These are phyloP conservation scores for Rutidosis leptorrhynchoides DNA, from an alignment of 129 eudicot species.

Conservation along the genomic window DNA sequence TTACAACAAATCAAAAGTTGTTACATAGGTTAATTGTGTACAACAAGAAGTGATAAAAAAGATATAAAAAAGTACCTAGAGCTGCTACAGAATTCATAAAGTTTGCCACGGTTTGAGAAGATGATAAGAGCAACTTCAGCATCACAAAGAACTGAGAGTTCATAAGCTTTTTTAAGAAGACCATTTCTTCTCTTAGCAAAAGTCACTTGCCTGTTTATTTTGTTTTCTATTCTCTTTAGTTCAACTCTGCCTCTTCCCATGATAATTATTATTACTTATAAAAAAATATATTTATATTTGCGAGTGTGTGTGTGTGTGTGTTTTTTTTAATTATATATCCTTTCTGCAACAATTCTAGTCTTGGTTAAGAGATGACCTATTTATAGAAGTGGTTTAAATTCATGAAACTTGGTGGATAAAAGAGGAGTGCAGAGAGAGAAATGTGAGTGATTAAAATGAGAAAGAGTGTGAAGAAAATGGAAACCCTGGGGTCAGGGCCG, in stretches of 20 bases:
- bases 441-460: slow-evolving; percentile 27
- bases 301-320: too few relatives aligned
- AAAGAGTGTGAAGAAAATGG: slow-evolving; percentile 45
- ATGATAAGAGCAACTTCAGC: slow-evolving; percentile 79
- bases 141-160: slow-evolving; percentile 69
- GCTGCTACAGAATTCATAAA: slow-evolving; percentile 66
- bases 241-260: slow-evolving; percentile 75
- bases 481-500: too few relatives aligned
- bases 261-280: too few relatives aligned
- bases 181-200: slow-evolving; percentile 79
- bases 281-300: slow-evolving; percentile 23
- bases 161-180: slow-evolving; percentile 64
- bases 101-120: slow-evolving; percentile 65
- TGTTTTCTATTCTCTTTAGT: slow-evolving; percentile 70
- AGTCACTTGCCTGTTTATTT: slow-evolving; percentile 60
- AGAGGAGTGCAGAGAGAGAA: slow-evolving; percentile 28
- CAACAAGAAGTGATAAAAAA: too few relatives aligned
- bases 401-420: slow-evolving; percentile 36
- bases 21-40: background rate
- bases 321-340: slow-evolving; percentile 10
- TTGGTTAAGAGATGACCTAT: slow-evolving; percentile 45
- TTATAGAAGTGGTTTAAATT: slow-evolving; percentile 44
- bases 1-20: background rate
- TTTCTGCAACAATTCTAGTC: slow-evolving; percentile 45
- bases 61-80: too few relatives aligned